Base-by-base conservation (phyloP, 1,284 basidiomycete species). In the Ustilago trichophora region DNA sequence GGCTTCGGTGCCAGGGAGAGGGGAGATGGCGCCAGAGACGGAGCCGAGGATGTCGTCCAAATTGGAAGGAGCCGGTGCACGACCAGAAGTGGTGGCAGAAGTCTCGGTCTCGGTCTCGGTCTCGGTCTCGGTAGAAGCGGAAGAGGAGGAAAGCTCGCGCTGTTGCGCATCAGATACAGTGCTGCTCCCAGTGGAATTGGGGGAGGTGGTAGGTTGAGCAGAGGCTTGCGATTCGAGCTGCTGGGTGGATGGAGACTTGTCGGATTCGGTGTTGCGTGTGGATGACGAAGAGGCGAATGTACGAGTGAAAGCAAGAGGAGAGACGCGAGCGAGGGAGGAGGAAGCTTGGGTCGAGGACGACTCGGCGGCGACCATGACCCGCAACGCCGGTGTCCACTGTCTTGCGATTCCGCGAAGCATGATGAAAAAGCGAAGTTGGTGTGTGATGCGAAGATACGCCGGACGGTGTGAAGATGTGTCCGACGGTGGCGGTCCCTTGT, bases 41-140 rank as follows among this genome's bases (percentile, higher is more conserved):
- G 60, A 64, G 27, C 52, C 60, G 9, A 69, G 60, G 26, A 69
- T 56, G 35, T 69, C 66, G 43, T 69, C 66, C 22, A 69, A 45
- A 32, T 52, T 69, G 25, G 59, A 34, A 9, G 66, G 36, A 1
- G 66, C 49, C 1, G 66, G 43, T 15, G 41, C 36, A 24, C 66
- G 32, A 13, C 54, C 59, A 12, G 26, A 18, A 8, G 56, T 19
- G 15, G 44, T 22, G 15, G 42, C 12, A 3, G 36, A 12, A 18
- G 42, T n/a, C 1, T 36, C 45, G 8, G 44, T 22, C 11, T 31
- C 29, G 11, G 22, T 16, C 2, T 13, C 2, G 12, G 44, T n/a
- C n/a, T 40, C 33, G 16, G 18, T n/a, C 2, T 31, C 12, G 7
- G 46, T 41, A n/a, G 53, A 48, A 24, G 43, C 47, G 15, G 41